Percentiles rank a stretch among this genome's conserved stretches.
Evolutionary conservation across 1,284 basidiomycete species (phyloP).

Genomic region (Mycena citricolor): DNA sequence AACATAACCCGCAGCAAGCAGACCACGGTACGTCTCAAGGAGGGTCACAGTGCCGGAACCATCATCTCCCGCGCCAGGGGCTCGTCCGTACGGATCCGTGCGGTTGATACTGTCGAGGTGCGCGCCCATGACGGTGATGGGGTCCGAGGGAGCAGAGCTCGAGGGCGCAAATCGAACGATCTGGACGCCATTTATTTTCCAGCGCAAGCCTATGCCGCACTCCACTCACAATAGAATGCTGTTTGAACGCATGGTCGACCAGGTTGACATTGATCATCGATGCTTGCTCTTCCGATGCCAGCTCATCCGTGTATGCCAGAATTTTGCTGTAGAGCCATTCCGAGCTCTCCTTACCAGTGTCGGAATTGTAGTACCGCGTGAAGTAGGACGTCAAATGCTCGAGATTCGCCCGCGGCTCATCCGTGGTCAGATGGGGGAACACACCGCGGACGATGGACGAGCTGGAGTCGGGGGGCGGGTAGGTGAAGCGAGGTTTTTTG

Average conservation of each 20-base stretch:
- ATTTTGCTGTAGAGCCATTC: slow-evolving; percentile 21
- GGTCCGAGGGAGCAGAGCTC: slow-evolving; percentile 17
- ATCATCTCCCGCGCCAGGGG: slow-evolving; percentile 19
- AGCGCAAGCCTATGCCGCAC: not conserved
- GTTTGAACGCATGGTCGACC: slow-evolving; percentile 18
- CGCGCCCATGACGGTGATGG: slow-evolving; percentile 49
- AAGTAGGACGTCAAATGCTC: slow-evolving; percentile 39
- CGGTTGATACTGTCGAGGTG: slow-evolving; percentile 34
- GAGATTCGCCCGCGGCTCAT: slow-evolving; percentile 28
- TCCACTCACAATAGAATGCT: slow-evolving; percentile 21
- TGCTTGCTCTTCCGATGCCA: slow-evolving; percentile 12
- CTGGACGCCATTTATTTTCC: no score
- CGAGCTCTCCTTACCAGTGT: slow-evolving; percentile 37
- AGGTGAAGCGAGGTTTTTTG: slow-evolving; percentile 3
- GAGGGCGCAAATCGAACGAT: slow-evolving; percentile 19
- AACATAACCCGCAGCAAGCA: slow-evolving; percentile 37
- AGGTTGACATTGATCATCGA: slow-evolving; percentile 13
- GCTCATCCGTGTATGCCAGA: slow-evolving; percentile 17
- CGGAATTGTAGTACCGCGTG: slow-evolving; percentile 55
- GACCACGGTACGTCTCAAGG: slow-evolving; percentile 45
- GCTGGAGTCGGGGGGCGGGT: slow-evolving; percentile 22
- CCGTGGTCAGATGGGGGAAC: slow-evolving; percentile 27
- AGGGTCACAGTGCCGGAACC: slow-evolving; percentile 36
- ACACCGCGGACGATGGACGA: slow-evolving; percentile 27
- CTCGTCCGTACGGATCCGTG: slow-evolving; percentile 14